Base-by-base conservation (phyloP, 805 yeast species). In the Cyberlindnera japonica region DNA sequence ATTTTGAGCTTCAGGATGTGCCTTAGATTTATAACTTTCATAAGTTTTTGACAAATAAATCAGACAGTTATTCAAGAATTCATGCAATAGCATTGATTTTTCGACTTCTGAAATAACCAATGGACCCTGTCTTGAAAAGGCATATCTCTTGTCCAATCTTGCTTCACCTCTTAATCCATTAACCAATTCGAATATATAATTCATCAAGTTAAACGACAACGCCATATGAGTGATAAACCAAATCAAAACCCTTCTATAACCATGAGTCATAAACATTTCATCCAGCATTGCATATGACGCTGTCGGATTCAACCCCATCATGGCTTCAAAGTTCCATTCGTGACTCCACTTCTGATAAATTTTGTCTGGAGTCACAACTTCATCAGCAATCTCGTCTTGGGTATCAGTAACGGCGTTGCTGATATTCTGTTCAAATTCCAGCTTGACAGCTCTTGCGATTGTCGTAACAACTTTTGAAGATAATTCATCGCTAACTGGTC, bases 231-330 rank as follows among this genome's bases (percentile, higher is more conserved):
- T 79, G 16, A 83, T 58, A 46, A 74, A 77, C 86, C 87, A 81
- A 31, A 83, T 77, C 12, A 82, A 54, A 0, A 75, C 75, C 22
- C 87, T 60, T 50, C 90, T 69, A 49, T 69, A 73, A 0, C 88
- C 88, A 41, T 65, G 63, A 37, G 79, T 74, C 86, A 83, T 81
- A 39, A 83, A 63, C 68, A 84, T 63, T 59, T 84, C 91, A 58
- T 82, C 89, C 55, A 82, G 63, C 38, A 82, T 63, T 14, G 72
- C 64, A 55, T 77, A 73, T 0, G 80, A 72, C 3, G 79, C 61
- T 10, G 68, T 63, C 5, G 77, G 76, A 53, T 81, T 79, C 40
- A 64, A 61, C 18, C 67, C 67, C 15, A 81, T 51, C 42, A 79
- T 63, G 28, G 71, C 64, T 46, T 77, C 82, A 55, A 81, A 78